Conservation (phyloP, 495 filamentous ascomycete species). For the Penicillium coffeae region DNA sequence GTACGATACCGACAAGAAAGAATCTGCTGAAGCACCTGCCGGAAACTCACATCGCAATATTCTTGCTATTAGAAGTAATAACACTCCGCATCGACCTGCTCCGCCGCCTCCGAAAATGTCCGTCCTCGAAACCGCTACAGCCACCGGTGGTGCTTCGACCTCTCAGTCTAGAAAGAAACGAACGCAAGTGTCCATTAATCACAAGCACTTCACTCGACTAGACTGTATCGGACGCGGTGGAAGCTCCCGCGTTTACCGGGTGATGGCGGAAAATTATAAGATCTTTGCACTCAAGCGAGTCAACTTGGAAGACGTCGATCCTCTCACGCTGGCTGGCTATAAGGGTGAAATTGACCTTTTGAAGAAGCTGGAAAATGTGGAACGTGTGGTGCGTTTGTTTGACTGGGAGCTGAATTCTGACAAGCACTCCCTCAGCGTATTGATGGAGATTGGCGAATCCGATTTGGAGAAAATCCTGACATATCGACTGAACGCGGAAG, state of each 20-base stretch:
- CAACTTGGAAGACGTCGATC: slow-evolving; percentile 84
- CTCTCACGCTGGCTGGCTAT: slow-evolving; percentile 76
- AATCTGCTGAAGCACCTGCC: slow-evolving; percentile 36
- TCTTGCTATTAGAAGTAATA: slow-evolving; percentile 67
- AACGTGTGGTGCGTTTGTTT: slow-evolving; percentile 82
- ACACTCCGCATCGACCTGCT: slow-evolving; percentile 80
- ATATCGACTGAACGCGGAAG: slow-evolving; percentile 65
- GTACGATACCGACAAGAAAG: slow-evolving; percentile 47
- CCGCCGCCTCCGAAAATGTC: slow-evolving; percentile 92
- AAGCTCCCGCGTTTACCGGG: slow-evolving; percentile 88
- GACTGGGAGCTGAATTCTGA: slow-evolving; percentile 92
- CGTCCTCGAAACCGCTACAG: slow-evolving; percentile 84
- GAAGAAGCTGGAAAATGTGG: slow-evolving; percentile 72
- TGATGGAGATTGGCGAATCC: slow-evolving; percentile 99
- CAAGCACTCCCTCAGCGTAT: slow-evolving; percentile 78
- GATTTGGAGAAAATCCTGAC: slow-evolving; percentile 86
- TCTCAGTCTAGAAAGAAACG: slow-evolving; percentile 70
- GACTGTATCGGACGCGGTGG: slow-evolving; percentile 90
- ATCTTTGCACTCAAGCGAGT: slow-evolving; percentile 93
- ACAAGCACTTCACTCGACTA: slow-evolving; percentile 81
- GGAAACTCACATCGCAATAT: slow-evolving; percentile 63
- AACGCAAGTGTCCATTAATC: slow-evolving; percentile 80
- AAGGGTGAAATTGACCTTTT: slow-evolving; percentile 97
- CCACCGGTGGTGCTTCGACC: slow-evolving; percentile 71
- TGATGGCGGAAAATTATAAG: slow-evolving; percentile 94